Conservation (phyloP, 2,329 filamentous ascomycete genomes). For the Aureobasidium sp. region DNA sequence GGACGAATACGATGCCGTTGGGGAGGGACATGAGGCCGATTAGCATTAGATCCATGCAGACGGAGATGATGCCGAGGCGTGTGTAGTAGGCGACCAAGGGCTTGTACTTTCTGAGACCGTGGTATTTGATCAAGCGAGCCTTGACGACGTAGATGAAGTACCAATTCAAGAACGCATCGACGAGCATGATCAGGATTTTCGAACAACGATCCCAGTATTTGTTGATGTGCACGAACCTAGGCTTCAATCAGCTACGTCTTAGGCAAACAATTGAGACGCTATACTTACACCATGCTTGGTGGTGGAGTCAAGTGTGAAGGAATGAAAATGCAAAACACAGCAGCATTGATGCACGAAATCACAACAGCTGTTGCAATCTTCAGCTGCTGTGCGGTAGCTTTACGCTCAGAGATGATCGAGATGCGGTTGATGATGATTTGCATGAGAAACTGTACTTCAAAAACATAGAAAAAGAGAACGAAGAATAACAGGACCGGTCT, state of each 20-base stretch:
- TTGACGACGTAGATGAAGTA: constrained; percentile 40
- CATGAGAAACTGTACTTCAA: constrained; percentile 20
- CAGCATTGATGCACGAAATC: constrained; percentile 32
- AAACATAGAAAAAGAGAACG: constrained; percentile 24
- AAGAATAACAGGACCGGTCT: constrained; percentile 6
- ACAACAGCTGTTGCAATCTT: constrained; percentile 33
- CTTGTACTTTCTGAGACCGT: constrained; percentile 46
- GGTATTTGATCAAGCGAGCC: constrained; percentile 37
- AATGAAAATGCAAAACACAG: constrained; percentile 31
- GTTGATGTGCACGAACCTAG: constrained; percentile 30
- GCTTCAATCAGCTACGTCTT: not conserved
- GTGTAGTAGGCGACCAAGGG: constrained; percentile 46
- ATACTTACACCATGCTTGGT: constrained; percentile 25
- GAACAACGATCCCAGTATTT: constrained; percentile 34
- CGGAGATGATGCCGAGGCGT: constrained; percentile 43
- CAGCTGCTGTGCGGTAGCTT: constrained; percentile 24
- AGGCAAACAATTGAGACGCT: not conserved
- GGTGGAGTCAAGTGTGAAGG: constrained; percentile 31
- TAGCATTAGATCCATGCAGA: constrained; percentile 39
- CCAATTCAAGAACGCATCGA: constrained; percentile 34
- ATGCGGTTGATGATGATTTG: constrained; percentile 35
- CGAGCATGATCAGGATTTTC: constrained; percentile 33
- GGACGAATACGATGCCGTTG: constrained; percentile 32
- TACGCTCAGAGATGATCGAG: constrained; percentile 25
- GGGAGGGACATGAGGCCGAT: constrained; percentile 12